Base-by-base conservation (phyloP, 257 asterid genomes). In the Scutellaria baicalensis region DNA sequence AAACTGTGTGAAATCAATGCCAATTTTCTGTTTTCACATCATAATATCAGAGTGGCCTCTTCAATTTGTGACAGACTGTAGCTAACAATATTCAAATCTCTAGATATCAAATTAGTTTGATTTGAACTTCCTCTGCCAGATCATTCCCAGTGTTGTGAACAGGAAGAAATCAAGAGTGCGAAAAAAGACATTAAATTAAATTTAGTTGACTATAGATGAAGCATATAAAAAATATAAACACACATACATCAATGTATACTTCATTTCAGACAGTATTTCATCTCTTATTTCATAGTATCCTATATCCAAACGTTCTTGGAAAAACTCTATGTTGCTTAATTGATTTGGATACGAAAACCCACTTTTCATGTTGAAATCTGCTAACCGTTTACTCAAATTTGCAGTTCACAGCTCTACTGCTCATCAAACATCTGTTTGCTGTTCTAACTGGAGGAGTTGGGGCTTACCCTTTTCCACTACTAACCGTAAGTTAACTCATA, bases 401-500 rank as follows among this genome's bases (percentile, higher is more conserved):
- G 82, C 83, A 81, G 85, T 64, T 81, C 11, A 81, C 81, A 9
- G 83, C 83, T 72, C 58, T 81, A 62, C 83, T 78, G 27, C 75
- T 81, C 67, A 65, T 68, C 64, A 86, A 89, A 59, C 93, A 89
- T 72, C 51, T 82, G 69, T 47, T 79, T 33, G 95, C 74, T 20
- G 83, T 88, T 73, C 55, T 87, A 8, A 70, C 51, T 31, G 85
- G 81, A 73, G 93, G 77, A 66, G 72, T 82, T 36, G 84, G 73
- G 60, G 75, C 59, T 63, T 84, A 90, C 76, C 95, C 96, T 6
- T 93, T 87, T 77, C 79, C 98, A 60, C 82, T 91, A 13, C 74
- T 80, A 6, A 87, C 97, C 0, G 98, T 89, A 63, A 90, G 93
- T 78, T 55, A 10, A 16, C 59, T 62, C 8, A 0, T 56, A 10